phyloP scores from a whole-genome alignment of 441 rosid genomes.

The California macrophylla region DNA sequence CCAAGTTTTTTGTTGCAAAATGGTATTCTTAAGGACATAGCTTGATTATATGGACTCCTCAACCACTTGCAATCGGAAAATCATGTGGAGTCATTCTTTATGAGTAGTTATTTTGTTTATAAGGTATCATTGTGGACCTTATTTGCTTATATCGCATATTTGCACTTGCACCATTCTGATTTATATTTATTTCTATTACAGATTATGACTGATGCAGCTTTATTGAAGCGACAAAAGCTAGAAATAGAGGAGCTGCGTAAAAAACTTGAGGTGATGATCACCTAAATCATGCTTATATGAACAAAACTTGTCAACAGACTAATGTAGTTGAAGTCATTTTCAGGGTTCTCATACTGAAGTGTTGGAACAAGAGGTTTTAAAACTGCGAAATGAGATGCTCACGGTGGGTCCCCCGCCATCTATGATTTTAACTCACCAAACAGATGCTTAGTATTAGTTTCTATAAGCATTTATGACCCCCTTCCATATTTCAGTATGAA shows the following conservation, averaged over 20 bases:
- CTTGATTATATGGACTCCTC: not conserved
- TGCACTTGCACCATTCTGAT: conserved; percentile 16
- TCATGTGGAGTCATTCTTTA: not conserved
- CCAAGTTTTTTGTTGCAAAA: not conserved
- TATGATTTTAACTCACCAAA: not conserved
- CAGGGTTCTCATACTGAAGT: conserved; percentile 86
- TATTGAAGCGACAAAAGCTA: conserved; percentile 73
- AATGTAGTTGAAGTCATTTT: conserved; percentile 20
- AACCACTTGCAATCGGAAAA: not conserved
- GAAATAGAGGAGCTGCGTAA: conserved; percentile 81
- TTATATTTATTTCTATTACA: conserved; percentile 20
- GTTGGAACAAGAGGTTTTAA: conserved; percentile 76
- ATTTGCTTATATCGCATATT: not conserved
- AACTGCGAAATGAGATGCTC: conserved; percentile 80
- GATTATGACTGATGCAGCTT: conserved; percentile 91
- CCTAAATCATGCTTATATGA: not conserved
- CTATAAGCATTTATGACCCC: not conserved
- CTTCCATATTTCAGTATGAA: conserved; percentile 52
- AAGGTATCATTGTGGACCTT: not conserved
- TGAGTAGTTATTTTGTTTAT: not conserved
- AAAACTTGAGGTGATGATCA: conserved; percentile 65
- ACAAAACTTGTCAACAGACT: conserved; percentile 14
- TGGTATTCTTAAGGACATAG: not conserved
- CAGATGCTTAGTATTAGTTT: not conserved
- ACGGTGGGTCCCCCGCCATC: conserved; percentile 35